Evolutionary conservation across 352 stramenopile genomes (phyloP).

Genomic region (Thraustochytrium striatum): DNA sequence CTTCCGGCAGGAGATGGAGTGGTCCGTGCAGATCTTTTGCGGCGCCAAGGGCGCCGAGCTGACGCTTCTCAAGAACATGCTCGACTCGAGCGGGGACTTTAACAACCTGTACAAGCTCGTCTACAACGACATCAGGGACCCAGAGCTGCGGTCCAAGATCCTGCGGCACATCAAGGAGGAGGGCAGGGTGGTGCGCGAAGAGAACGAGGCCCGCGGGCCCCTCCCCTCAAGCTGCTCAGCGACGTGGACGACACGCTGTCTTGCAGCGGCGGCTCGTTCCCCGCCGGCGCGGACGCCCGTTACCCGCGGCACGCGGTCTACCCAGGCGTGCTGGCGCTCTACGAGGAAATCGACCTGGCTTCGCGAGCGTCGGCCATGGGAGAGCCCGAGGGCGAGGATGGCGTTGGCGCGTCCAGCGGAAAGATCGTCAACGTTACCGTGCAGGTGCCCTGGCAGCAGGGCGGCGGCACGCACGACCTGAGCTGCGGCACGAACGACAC

Average conservation of each 20-base stretch:
- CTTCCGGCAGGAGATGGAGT: constrained; percentile 85
- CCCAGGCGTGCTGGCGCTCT: constrained; percentile 94
- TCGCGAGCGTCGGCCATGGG: background rate
- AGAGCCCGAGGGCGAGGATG: background rate
- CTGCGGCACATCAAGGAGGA: constrained; percentile 90
- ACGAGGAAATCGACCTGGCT: constrained; percentile 89
- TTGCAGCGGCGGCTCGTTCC: constrained; percentile 88
- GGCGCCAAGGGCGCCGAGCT: constrained; percentile 91
- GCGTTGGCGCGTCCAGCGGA: background rate
- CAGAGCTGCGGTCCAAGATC: constrained; percentile 74
- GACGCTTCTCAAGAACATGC: constrained; percentile 91
- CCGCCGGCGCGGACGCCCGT: constrained; percentile 85
- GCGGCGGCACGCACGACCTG: constrained; percentile 74
- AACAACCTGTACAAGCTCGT: constrained; percentile 96
- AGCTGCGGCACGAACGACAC: constrained; percentile 63
- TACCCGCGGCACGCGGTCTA: constrained; percentile 89
- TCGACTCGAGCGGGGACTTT: constrained; percentile 89
- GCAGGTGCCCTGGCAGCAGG: constrained; percentile 61
- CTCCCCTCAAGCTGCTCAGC: constrained; percentile 94
- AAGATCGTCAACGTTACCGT: constrained; percentile 29
- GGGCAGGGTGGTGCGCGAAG: constrained; percentile 62
- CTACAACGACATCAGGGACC: constrained; percentile 66
- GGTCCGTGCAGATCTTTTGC: constrained; percentile 92
- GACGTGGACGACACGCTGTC: constrained; percentile 97
- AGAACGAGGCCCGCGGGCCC: constrained; percentile 70